phyloP scores from a whole-genome alignment of 306 rosid genomes.

The Trifolium subterraneum region DNA sequence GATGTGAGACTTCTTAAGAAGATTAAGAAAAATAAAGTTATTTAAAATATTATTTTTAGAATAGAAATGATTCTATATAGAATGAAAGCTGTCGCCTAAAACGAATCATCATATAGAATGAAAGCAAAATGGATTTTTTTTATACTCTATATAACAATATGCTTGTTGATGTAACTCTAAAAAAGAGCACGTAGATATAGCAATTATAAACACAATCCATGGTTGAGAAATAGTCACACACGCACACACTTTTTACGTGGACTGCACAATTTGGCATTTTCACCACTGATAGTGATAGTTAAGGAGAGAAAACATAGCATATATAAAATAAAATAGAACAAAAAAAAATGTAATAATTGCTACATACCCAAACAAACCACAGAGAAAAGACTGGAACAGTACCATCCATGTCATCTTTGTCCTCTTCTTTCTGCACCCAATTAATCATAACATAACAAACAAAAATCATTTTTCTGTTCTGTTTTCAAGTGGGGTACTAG shows the following conservation, averaged over 20 bases:
- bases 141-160: not conserved
- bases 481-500: not conserved
- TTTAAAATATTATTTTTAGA: too few species aligned
- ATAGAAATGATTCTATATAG: too few species aligned
- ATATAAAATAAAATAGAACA: not conserved
- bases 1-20: too few species aligned
- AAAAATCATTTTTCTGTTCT: not conserved
- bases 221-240: slow-evolving; percentile 37
- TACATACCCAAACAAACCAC: slow-evolving; percentile 82
- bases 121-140: too few species aligned
- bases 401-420: slow-evolving; percentile 61
- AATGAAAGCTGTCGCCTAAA: too few species aligned
- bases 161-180: slow-evolving; percentile 1
- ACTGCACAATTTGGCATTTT: not conserved
- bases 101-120: too few species aligned
- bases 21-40: too few species aligned
- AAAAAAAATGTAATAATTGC: not conserved
- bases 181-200: slow-evolving; percentile 23
- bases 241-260: slow-evolving; percentile 12
- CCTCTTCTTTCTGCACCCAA: slow-evolving; percentile 61
- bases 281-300: too few species aligned
- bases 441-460: not conserved
- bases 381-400: slow-evolving; percentile 64
- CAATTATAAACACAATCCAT: not conserved
- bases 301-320: not conserved